phyloP scores from a whole-genome alignment of 371 early-diverging fungal genomes.

The Mucor sp. region DNA sequence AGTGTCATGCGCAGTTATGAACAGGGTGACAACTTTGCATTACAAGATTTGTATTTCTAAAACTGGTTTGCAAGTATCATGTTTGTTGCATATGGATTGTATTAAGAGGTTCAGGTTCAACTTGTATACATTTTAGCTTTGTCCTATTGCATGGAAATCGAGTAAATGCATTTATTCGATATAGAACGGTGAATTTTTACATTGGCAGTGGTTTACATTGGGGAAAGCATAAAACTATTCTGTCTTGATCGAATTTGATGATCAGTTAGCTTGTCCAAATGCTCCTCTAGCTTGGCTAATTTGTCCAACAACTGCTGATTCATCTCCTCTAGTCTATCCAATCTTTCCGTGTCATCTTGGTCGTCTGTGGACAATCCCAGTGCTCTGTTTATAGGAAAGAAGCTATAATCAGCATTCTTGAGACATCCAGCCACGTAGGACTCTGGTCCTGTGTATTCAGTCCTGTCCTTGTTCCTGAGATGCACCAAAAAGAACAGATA shows the following conservation, averaged over 20 bases:
- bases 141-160: too few species aligned
- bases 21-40: too few species aligned
- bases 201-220: slow-evolving; percentile 16
- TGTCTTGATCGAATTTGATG: slow-evolving; percentile 30
- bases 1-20: too few species aligned
- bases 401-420: slow-evolving; percentile 47
- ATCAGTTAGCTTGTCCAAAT: slow-evolving; percentile 33
- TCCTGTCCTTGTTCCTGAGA: slow-evolving; percentile 54
- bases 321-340: slow-evolving; percentile 42
- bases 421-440: slow-evolving; percentile 54
- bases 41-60: too few species aligned
- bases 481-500: slow-evolving; percentile 61
- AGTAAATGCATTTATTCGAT: too few species aligned
- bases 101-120: too few species aligned
- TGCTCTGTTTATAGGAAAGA: slow-evolving; percentile 61
- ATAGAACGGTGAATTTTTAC: too few species aligned
- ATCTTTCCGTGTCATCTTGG: slow-evolving; percentile 34
- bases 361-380: slow-evolving; percentile 40
- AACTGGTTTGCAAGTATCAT: too few species aligned
- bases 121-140: too few species aligned
- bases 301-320: slow-evolving; percentile 30
- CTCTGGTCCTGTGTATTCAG: slow-evolving; percentile 62
- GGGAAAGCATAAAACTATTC: slow-evolving; percentile 40
- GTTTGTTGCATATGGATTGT: too few species aligned
- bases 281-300: slow-evolving; percentile 27